Evolutionary conservation across 2,329 filamentous ascomycete species (phyloP).

Genomic region (Colletotrichum godetiae): DNA sequence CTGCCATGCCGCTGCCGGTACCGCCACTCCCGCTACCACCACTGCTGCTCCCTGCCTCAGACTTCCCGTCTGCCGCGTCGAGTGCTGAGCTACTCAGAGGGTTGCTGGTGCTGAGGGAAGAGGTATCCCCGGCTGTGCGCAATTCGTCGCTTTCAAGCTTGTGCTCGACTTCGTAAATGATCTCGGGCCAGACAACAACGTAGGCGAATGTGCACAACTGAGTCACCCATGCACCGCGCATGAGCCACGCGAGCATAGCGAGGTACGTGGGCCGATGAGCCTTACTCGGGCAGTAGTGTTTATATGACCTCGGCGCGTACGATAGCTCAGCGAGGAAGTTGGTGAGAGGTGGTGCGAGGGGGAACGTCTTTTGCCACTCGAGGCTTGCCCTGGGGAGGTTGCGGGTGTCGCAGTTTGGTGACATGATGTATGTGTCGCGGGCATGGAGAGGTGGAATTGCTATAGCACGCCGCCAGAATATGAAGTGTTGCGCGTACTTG

Average conservation of each 20-base stretch:
- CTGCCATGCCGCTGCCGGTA: slow-evolving; percentile 30
- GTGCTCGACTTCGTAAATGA: slow-evolving; percentile 83
- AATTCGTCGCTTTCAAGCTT: slow-evolving; percentile 75
- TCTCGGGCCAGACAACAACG: slow-evolving; percentile 84
- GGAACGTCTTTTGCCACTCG: slow-evolving; percentile 82
- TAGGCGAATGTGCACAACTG: slow-evolving; percentile 93
- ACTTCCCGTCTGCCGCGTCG: slow-evolving; percentile 41
- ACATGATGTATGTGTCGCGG: slow-evolving; percentile 90
- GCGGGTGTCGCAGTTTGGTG: slow-evolving; percentile 85
- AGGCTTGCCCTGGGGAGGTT: slow-evolving; percentile 76
- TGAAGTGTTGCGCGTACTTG: slow-evolving; percentile 89
- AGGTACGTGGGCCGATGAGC: slow-evolving; percentile 90
- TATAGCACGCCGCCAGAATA: slow-evolving; percentile 94
- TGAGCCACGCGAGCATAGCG: slow-evolving; percentile 91
- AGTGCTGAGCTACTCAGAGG: slow-evolving; percentile 21
- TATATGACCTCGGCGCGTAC: slow-evolving; percentile 83
- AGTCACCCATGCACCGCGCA: slow-evolving; percentile 93
- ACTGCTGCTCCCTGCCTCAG: slow-evolving; percentile 38
- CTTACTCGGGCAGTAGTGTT: slow-evolving; percentile 85
- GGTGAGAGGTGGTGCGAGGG: slow-evolving; percentile 82
- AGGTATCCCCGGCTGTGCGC: slow-evolving; percentile 43
- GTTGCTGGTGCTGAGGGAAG: slow-evolving; percentile 22
- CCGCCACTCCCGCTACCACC: slow-evolving; percentile 25
- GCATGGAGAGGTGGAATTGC: slow-evolving; percentile 91
- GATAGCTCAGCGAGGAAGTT: slow-evolving; percentile 90